Evolutionary conservation across 176 grass and related monocot species (phyloP).

Genomic region (Typha latifolia): DNA sequence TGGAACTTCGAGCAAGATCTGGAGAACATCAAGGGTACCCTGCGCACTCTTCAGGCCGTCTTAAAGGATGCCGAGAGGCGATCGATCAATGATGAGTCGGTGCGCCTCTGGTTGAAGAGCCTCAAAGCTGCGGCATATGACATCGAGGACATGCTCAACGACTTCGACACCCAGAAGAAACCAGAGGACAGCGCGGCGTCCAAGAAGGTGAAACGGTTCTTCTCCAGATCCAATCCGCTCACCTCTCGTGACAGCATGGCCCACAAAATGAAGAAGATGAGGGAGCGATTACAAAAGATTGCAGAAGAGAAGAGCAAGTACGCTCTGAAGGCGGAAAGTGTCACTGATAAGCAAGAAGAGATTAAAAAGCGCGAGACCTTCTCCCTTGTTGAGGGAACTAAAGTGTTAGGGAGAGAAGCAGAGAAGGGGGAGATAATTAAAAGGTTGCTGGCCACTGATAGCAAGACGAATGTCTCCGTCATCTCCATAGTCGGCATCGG

Average conservation of each 20-base stretch:
- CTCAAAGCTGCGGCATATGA: slow-evolving; percentile 8
- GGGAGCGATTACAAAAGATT: slow-evolving; percentile 4
- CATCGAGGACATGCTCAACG: slow-evolving; percentile 10
- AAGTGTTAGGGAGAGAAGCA: slow-evolving; percentile 8
- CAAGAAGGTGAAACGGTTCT: not conserved
- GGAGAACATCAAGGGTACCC: slow-evolving; percentile 8
- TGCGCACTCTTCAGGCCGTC: slow-evolving; percentile 4
- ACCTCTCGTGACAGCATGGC: not conserved
- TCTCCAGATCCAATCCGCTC: slow-evolving; percentile 7
- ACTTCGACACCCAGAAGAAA: not conserved
- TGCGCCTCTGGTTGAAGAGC: slow-evolving; percentile 15
- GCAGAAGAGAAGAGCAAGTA: not conserved
- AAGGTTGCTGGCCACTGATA: not conserved
- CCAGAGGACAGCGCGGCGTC: too few relatives aligned
- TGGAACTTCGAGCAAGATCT: slow-evolving; percentile 14
- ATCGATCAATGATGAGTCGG: not conserved
- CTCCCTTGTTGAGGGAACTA: slow-evolving; percentile 4
- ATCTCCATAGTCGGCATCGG: slow-evolving; percentile 29
- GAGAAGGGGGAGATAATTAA: slow-evolving; percentile 10
- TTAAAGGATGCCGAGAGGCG: slow-evolving; percentile 11
- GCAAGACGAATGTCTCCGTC: not conserved
- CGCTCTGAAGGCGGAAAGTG: not conserved
- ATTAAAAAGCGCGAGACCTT: slow-evolving; percentile 4
- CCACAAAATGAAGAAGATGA: slow-evolving; percentile 15
- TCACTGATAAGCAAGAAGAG: not conserved